Conservation (phyloP, 2,329 filamentous ascomycete species). For the Penicillium sp. region DNA sequence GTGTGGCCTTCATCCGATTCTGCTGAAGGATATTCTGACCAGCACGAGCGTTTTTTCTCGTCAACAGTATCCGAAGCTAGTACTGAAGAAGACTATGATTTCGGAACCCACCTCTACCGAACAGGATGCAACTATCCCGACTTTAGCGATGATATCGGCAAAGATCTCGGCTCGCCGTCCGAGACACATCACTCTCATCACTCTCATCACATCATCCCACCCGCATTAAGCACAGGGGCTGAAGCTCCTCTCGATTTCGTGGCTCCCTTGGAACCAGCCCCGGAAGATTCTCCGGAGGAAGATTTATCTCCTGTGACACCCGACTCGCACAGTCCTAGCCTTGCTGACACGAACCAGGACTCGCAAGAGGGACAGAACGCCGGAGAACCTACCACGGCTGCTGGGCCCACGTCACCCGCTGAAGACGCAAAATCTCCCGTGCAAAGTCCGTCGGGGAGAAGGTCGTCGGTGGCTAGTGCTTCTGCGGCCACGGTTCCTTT, state of each 20-base stretch:
- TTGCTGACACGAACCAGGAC: background rate
- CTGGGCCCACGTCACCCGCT: background rate
- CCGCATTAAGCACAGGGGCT: background rate
- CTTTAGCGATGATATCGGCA: slow-evolving; percentile 12
- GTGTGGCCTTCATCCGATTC: slow-evolving; percentile 26
- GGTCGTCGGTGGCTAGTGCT: background rate
- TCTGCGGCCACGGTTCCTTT: background rate
- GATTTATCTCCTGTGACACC: background rate
- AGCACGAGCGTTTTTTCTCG: slow-evolving; percentile 21
- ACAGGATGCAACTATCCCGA: slow-evolving; percentile 26
- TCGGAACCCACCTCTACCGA: slow-evolving; percentile 34
- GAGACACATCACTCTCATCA: slow-evolving; percentile 15
- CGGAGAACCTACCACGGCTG: too few relatives aligned
- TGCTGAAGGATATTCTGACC: slow-evolving; percentile 26
- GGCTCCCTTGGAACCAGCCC: background rate
- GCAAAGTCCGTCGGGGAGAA: too few relatives aligned
- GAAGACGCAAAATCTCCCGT: background rate
- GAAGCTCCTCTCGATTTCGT: background rate
- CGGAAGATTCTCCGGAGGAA: slow-evolving; percentile 1
- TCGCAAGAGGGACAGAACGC: background rate
- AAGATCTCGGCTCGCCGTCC: slow-evolving; percentile 12
- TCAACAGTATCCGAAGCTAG: slow-evolving; percentile 33
- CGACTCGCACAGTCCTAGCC: background rate
- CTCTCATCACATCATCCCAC: background rate
- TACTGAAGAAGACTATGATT: slow-evolving; percentile 35